Base-by-base conservation (phyloP, 129 eudicot species). In the Lactuca saligna region DNA sequence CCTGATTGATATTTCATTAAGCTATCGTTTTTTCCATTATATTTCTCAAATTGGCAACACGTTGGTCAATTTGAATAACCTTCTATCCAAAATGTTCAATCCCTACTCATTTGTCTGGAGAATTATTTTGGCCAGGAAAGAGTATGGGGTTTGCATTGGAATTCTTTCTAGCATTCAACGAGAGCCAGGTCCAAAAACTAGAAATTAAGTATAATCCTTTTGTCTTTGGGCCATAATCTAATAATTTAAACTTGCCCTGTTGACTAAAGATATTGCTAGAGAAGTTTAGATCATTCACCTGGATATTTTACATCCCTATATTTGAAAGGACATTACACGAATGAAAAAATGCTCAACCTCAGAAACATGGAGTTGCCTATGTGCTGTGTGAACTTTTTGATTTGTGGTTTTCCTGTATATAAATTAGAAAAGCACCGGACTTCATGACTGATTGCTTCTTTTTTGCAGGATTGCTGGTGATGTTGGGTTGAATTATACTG, bases 381-480 rank as follows among this genome's bases (percentile, higher is more conserved):
- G 17, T 61, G 65, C 37, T 35, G n/a, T 15, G 65, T 8, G 48
- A 61, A 35, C 65, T 16, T 61, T 34, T 10, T 34, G 12, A 33
- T 60, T 60, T 60, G 31, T 35, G 35, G 65, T 61, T n/a, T 37
- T 17, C 50, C 50, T 16, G 3, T 38, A 16, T 38, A 61, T 38
- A 61, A 61, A 16, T 4, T 33, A 61, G 33, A 61, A 61, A 61
- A 8, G 3, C 16, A 32, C 15, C 2, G 16, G 6, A 50, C n/a
- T 41, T 42, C 59, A 71, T 67, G 63, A 59, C 57, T 54, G 48
- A 20, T 70, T 17, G 39, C 63, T 65, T 57, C 58, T 72, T 60
- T 6, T 11, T 29, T 78, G 80, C 68, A 94, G 99, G 93, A 81
- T 94, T 34, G 65, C 93, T 75, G 96, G 97, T 78, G 87, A 80